phyloP scores from a whole-genome alignment of 345 rosid species.

The Acer campestre region DNA sequence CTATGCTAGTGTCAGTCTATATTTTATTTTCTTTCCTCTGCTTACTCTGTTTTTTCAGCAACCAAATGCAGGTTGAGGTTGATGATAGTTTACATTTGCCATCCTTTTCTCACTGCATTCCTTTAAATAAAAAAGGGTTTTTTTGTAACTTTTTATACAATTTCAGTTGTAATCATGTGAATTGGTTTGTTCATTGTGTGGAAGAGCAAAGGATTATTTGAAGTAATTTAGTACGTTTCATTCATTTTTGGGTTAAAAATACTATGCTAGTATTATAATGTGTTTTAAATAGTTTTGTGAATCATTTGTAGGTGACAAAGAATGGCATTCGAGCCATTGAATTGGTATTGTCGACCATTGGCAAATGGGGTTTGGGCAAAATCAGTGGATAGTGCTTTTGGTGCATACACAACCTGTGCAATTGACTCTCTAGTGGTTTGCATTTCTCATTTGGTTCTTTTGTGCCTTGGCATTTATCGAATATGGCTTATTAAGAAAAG shows the following conservation, averaged over 20 bases:
- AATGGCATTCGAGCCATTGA: constrained; percentile 68
- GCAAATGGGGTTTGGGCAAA: constrained; percentile 64
- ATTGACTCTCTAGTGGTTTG: constrained; percentile 63
- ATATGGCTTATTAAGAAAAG: constrained; percentile 62
- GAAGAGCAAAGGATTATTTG: not conserved
- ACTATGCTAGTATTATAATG: not conserved
- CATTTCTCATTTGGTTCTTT: constrained; percentile 69
- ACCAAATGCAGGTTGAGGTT: not conserved
- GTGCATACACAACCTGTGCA: constrained; percentile 76
- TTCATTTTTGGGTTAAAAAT: not conserved
- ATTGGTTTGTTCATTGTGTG: constrained; percentile 4
- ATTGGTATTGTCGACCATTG: constrained; percentile 84
- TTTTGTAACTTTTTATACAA: too few relatives aligned
- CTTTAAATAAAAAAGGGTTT: too few relatives aligned
- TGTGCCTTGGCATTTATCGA: constrained; percentile 69
- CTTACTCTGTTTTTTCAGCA: constrained; percentile 6
- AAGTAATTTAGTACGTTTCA: constrained; percentile 1
- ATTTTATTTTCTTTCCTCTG: constrained; percentile 1
- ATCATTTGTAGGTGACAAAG: constrained; percentile 16
- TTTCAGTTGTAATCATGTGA: not conserved
- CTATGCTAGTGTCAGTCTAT: not conserved
- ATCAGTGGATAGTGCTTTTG: constrained; percentile 64
- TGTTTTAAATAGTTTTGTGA: constrained; percentile 2
- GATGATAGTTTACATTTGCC: too few relatives aligned
- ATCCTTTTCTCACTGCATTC: too few relatives aligned